phyloP scores from a whole-genome alignment of 495 filamentous ascomycete species.

The Aspergillus coremiiformis region DNA sequence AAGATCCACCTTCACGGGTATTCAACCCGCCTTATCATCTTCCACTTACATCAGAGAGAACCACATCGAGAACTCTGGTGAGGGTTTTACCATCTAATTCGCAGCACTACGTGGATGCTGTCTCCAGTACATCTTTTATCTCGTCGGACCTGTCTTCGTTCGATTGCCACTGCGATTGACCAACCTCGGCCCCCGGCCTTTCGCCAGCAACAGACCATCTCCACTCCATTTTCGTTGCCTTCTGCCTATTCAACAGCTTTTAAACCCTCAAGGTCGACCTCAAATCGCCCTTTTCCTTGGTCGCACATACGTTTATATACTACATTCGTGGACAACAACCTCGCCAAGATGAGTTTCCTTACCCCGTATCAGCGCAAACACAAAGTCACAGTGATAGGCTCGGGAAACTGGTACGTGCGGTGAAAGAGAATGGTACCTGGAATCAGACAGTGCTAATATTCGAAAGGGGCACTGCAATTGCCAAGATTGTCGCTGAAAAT shows the following conservation, averaged over 20 bases:
- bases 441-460: conserved; percentile 4
- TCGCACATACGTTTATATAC: conserved; percentile 9
- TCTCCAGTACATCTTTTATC: conserved; percentile 12
- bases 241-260: neutral
- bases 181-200: conserved; percentile 17
- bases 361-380: conserved; percentile 58
- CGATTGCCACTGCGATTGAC: conserved; percentile 6
- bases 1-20: conserved; percentile 19
- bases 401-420: conserved; percentile 79
- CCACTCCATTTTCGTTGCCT: neutral
- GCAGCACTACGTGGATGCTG: conserved; percentile 13
- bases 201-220: conserved; percentile 7
- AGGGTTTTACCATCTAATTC: conserved; percentile 1
- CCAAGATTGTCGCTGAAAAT: conserved; percentile 95
- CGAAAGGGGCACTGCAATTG: conserved; percentile 82
- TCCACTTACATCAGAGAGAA: conserved; percentile 11
- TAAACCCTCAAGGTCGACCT: neutral
- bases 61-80: neutral
- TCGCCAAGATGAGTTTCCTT: conserved; percentile 36
- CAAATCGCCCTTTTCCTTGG: conserved; percentile 11
- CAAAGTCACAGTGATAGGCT: conserved; percentile 90
- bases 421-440: neutral
- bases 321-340: neutral
- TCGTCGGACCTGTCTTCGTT: conserved; percentile 7
- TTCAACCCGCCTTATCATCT: conserved; percentile 9